Conservation (phyloP, 495 filamentous ascomycete species). For the Terfezia claveryi region DNA sequence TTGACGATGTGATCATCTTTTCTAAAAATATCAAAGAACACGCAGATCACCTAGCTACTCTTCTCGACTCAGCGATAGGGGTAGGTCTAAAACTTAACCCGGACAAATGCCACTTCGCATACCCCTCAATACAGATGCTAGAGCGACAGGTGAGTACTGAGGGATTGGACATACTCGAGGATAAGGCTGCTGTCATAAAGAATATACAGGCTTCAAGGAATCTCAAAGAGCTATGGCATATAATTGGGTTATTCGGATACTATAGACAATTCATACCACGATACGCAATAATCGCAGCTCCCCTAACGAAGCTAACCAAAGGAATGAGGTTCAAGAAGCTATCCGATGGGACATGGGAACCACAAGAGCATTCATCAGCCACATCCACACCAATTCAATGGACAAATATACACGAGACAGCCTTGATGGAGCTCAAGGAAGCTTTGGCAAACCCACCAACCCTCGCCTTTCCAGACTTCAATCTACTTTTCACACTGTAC, state of each 20-base stretch:
- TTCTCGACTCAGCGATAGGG: neutral
- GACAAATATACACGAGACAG: neutral
- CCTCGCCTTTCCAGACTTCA: neutral
- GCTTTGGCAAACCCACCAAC: neutral
- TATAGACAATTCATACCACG: constrained; percentile 1
- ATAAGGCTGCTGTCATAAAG: neutral
- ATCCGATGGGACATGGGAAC: neutral
- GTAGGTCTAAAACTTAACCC: neutral
- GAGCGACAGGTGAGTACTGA: neutral
- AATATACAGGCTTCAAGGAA: neutral
- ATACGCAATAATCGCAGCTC: neutral
- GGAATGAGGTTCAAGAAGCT: neutral
- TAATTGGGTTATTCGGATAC: constrained; percentile 3
- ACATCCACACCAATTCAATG: neutral
- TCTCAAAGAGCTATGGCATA: neutral
- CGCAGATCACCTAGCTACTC: neutral
- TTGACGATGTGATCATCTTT: neutral
- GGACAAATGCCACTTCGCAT: neutral
- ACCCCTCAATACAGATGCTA: neutral
- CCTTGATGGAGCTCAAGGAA: neutral
- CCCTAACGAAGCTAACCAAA: neutral
- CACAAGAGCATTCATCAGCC: no score
- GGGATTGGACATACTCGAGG: neutral
- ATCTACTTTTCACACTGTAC: neutral
- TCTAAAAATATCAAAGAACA: neutral